Percentiles rank a stretch among this genome's conserved stretches.
Evolutionary conservation across 2,329 filamentous ascomycete species (phyloP).

Genomic region (Pezicula carpinea): DNA sequence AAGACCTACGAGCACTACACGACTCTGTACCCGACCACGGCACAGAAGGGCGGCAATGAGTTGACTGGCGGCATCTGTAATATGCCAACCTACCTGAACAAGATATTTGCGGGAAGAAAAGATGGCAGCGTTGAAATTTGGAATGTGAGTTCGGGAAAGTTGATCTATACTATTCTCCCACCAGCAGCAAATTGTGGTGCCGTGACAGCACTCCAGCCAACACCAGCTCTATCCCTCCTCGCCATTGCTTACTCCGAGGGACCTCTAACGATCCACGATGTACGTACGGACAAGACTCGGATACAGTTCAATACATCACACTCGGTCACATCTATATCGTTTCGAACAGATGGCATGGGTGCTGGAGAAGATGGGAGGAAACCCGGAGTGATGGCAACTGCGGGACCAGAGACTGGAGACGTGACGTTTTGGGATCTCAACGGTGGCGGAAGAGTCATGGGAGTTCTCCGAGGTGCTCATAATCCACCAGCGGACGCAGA

Average conservation of each 20-base stretch:
- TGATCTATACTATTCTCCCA: conserved; percentile 85
- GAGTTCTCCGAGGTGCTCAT: conserved; percentile 83
- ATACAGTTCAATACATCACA: conserved; percentile 64
- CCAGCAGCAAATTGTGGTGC: conserved; percentile 67
- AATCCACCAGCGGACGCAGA: conserved; percentile 58
- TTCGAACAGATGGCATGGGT: conserved; percentile 83
- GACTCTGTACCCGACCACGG: conserved; percentile 58
- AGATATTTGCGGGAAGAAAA: conserved; percentile 81
- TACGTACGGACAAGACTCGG: conserved; percentile 70
- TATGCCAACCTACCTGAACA: conserved; percentile 95
- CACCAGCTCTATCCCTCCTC: conserved; percentile 77
- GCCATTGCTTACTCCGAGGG: conserved; percentile 85
- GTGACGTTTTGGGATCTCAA: conserved; percentile 97
- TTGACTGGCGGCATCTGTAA: conserved; percentile 77
- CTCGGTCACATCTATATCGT: conserved; percentile 76
- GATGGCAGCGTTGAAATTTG: conserved; percentile 95
- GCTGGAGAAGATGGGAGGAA: conserved; percentile 82
- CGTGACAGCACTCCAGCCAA: conserved; percentile 82
- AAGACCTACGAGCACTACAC: conserved; percentile 84
- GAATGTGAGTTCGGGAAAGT: conserved; percentile 89
- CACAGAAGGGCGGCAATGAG: conserved; percentile 54
- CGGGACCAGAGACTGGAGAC: conserved; percentile 74
- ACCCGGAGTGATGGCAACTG: conserved; percentile 91
- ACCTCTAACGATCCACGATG: conserved; percentile 73
- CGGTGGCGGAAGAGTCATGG: conserved; percentile 78